These are phyloP conservation scores for Lactarius psammicola DNA, from an alignment of 768 basidiomycete species.

Conservation along the genomic window DNA sequence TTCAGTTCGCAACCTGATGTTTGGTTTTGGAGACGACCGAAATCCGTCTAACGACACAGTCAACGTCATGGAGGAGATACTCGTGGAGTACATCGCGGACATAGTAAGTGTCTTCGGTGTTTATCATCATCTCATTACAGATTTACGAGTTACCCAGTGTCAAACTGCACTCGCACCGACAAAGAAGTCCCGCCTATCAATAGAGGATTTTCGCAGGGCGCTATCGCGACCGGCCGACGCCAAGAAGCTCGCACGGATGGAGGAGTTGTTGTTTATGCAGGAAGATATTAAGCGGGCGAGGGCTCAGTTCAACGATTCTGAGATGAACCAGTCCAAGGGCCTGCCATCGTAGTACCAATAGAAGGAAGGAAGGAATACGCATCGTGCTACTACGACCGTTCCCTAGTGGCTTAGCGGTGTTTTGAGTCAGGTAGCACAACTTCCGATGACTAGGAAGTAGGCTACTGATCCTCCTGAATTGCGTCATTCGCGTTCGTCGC, in stretches of 20 bases:
- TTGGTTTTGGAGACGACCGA: slow-evolving; percentile 90
- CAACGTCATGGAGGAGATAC: slow-evolving; percentile 89
- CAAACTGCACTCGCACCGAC: slow-evolving; percentile 68
- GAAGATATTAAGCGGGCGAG: slow-evolving; percentile 90
- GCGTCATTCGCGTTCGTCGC: slow-evolving; percentile 35
- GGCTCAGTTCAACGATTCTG: slow-evolving; percentile 67
- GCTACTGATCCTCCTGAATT: slow-evolving; percentile 64
- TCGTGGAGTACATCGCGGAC: slow-evolving; percentile 88
- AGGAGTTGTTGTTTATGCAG: slow-evolving; percentile 90
- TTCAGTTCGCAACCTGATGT: slow-evolving; percentile 82
- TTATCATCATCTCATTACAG: slow-evolving; percentile 11
- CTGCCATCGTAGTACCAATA: slow-evolving; percentile 37
- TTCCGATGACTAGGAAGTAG: not conserved
- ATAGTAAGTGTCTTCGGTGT: slow-evolving; percentile 55
- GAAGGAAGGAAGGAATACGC: slow-evolving; percentile 15
- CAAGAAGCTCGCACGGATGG: slow-evolving; percentile 89
- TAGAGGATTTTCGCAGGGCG: slow-evolving; percentile 81
- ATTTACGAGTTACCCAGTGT: slow-evolving; percentile 48
- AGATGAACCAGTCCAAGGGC: slow-evolving; percentile 47
- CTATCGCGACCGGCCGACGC: slow-evolving; percentile 84
- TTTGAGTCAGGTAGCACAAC: slow-evolving; percentile 5
- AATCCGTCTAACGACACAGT: slow-evolving; percentile 87
- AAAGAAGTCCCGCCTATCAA: slow-evolving; percentile 70
- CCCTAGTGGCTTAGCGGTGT: not conserved
- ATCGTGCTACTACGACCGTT: slow-evolving; percentile 11